phyloP scores from a whole-genome alignment of 352 stramenopile genomes.

The Phytophthora ramorum region DNA sequence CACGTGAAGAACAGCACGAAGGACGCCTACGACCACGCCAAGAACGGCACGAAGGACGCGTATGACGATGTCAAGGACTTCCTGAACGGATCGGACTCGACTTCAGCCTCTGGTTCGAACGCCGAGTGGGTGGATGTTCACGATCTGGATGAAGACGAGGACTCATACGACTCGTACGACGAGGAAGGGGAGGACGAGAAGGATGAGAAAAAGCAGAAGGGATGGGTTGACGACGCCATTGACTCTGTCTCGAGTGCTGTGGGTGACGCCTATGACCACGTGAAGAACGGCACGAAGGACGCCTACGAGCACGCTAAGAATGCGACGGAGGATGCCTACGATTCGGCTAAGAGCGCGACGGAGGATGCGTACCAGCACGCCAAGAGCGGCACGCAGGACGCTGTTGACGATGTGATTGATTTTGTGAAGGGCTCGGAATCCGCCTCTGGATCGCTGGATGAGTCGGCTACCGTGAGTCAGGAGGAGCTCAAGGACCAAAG shows the following conservation, averaged over 20 bases:
- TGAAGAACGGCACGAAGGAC: slow-evolving; percentile 28
- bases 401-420: slow-evolving; percentile 31
- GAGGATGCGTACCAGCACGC: slow-evolving; percentile 11
- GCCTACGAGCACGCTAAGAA: slow-evolving; percentile 35
- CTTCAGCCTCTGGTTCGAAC: slow-evolving; percentile 22
- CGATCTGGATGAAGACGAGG: slow-evolving; percentile 35
- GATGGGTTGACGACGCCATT: slow-evolving; percentile 28
- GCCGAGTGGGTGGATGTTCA: slow-evolving; percentile 36
- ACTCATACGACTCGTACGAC: slow-evolving; percentile 28
- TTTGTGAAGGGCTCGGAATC: slow-evolving; percentile 34
- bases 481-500: slow-evolving; percentile 38
- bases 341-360: slow-evolving; percentile 32
- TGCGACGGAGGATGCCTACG: slow-evolving; percentile 24
- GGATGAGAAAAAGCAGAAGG: slow-evolving; percentile 34
- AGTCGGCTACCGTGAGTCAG: slow-evolving; percentile 28
- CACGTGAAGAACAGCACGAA: slow-evolving; percentile 27
- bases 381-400: slow-evolving; percentile 11
- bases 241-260: slow-evolving; percentile 36
- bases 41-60: slow-evolving; percentile 31
- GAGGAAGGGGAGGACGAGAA: slow-evolving; percentile 24
- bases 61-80: slow-evolving; percentile 37
- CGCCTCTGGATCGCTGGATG: slow-evolving; percentile 23
- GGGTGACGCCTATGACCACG: slow-evolving; percentile 30
- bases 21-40: slow-evolving; percentile 27
- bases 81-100: slow-evolving; percentile 32